phyloP scores from a whole-genome alignment of 805 yeast species.

The Saccharomycopsis babjevae region DNA sequence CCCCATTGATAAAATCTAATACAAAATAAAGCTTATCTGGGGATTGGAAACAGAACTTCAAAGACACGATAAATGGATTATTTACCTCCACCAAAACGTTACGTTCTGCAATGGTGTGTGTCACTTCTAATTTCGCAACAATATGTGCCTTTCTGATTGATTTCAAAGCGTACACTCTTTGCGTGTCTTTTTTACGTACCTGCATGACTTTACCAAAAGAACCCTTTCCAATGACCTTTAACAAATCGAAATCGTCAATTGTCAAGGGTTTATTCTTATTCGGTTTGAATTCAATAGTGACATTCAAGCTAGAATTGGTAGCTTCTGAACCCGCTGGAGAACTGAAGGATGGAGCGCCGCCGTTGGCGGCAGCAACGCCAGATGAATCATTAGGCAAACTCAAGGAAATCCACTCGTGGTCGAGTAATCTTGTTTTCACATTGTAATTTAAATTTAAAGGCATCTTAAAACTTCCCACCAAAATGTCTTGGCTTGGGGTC shows the following conservation, averaged over 20 bases:
- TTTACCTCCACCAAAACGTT: constrained; percentile 88
- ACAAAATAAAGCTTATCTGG: constrained; percentile 91
- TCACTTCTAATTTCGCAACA: constrained; percentile 87
- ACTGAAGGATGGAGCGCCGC: neutral
- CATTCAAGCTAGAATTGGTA: constrained; percentile 41
- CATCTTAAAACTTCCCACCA: constrained; percentile 61
- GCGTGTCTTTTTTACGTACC: constrained; percentile 90
- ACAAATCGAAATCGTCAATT: constrained; percentile 84
- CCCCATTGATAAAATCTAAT: constrained; percentile 90
- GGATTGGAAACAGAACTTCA: constrained; percentile 93
- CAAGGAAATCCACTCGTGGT: constrained; percentile 48
- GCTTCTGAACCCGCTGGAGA: neutral
- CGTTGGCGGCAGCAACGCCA: neutral
- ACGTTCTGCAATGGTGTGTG: constrained; percentile 92
- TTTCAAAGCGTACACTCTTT: constrained; percentile 88
- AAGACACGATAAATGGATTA: constrained; percentile 92
- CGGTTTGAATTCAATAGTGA: constrained; percentile 64
- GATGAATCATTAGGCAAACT: constrained; percentile 10
- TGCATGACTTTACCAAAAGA: constrained; percentile 99
- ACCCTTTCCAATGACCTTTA: constrained; percentile 96
- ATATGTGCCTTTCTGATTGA: constrained; percentile 91
- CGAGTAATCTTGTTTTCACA: constrained; percentile 48
- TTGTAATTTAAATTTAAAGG: constrained; percentile 44
- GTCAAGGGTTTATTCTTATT: constrained; percentile 56
- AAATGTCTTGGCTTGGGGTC: constrained; percentile 46